Evolutionary conservation across 352 stramenopile species (phyloP).

Genomic region (Phytophthora capsici): DNA sequence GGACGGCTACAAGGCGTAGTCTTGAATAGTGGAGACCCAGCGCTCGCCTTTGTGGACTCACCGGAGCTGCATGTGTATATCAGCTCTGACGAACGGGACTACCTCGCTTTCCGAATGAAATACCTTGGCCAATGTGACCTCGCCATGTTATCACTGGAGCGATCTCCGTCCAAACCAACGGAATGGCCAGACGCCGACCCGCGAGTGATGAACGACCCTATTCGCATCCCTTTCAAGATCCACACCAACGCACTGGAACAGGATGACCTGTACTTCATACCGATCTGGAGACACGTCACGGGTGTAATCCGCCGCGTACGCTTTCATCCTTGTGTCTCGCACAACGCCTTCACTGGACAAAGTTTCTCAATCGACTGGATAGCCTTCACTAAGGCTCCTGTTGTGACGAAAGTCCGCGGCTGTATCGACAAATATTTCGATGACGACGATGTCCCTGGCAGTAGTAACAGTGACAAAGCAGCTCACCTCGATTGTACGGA

Average conservation of each 20-base stretch:
- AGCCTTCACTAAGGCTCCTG: slow-evolving; percentile 70
- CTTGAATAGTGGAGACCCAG: slow-evolving; percentile 39
- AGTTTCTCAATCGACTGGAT: slow-evolving; percentile 79
- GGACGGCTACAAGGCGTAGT: slow-evolving; percentile 53
- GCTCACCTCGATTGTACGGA: slow-evolving; percentile 59
- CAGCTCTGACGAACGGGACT: slow-evolving; percentile 50
- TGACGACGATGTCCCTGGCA: slow-evolving; percentile 13
- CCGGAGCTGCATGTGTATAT: slow-evolving; percentile 64
- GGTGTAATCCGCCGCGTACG: slow-evolving; percentile 67
- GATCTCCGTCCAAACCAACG: slow-evolving; percentile 34
- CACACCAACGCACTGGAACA: slow-evolving; percentile 24
- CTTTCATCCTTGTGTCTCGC: slow-evolving; percentile 60
- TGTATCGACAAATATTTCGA: slow-evolving; percentile 83
- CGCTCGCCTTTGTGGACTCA: slow-evolving; percentile 63
- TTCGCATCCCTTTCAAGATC: slow-evolving; percentile 63
- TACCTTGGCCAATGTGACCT: slow-evolving; percentile 64
- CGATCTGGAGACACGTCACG: slow-evolving; percentile 65
- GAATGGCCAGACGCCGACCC: slow-evolving; percentile 43
- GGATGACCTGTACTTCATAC: slow-evolving; percentile 67
- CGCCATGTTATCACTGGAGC: slow-evolving; percentile 61
- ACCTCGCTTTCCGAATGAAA: slow-evolving; percentile 68
- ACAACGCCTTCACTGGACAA: slow-evolving; percentile 45
- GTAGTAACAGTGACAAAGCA: slow-evolving; percentile 11
- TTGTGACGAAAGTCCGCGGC: slow-evolving; percentile 76
- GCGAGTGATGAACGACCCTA: slow-evolving; percentile 50